Evolutionary conservation across 306 rosid genomes (phyloP), one percentile per base, ranked within the genome.

Genomic region (Dryas octopetala): DNA sequence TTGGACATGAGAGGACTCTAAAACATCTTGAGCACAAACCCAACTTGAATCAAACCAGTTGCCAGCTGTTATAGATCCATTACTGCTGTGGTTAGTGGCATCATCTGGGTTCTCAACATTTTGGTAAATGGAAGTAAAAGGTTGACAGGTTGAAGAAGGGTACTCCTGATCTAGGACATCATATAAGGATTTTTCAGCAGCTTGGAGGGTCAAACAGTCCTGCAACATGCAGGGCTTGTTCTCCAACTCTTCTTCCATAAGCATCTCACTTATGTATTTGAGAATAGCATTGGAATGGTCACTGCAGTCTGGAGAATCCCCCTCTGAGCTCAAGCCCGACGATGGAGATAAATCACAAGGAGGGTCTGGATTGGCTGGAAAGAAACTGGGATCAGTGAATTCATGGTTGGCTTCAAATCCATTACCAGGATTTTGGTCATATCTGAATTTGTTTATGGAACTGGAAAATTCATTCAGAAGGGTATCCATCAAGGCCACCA

Each of bases 141-240:
- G 48, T 49, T 79, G 81, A 71, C 50, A 13, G 32, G 32, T 47
- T 40, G 85, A 53, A 28, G 80, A 41, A 45, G 90, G 86, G 61
- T 83, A 70, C 4, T 71, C 68, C 68, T 85, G 80, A 6, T 81
- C 88, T 47, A 94, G 86, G 59, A 59, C 95, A 49, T 94, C 97
- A 57, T 86, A 84, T 64, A 94, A 87, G 2, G 97, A 94, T 53
- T 90, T 91, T 75, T 94, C 98, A 46, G 97, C 89, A 40, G 96
- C 87, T 50, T 85, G 97, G 80, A 94, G 98, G 23, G 84, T 86
- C 76, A 91, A 79, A 62, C 93, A 87, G 38, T 90, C 87, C 71
- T 87, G 88, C 83, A 94, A 68, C 96, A 91, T 91, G 74, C 96
- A 91, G 61, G 98, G 97, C 74, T 83, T 82, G 3, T 49, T 40